phyloP scores from a whole-genome alignment of 352 stramenopile genomes.

The Globisporangium splendens region DNA sequence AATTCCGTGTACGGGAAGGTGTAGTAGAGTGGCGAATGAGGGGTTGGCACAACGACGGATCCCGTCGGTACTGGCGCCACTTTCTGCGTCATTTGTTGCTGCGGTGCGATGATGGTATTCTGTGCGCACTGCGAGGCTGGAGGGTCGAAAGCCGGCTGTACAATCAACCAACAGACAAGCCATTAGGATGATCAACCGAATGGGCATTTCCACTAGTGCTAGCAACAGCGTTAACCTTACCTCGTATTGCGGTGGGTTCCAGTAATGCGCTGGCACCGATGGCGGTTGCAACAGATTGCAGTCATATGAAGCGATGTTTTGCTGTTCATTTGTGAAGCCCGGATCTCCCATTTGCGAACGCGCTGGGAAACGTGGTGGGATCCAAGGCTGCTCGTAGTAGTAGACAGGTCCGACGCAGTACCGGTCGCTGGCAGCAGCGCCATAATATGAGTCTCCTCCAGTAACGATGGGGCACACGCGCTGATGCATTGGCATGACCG shows the following conservation, averaged over 20 bases:
- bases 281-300: background rate
- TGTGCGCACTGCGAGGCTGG: background rate
- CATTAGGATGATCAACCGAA: background rate
- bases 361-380: background rate
- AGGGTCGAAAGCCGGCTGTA: constrained; percentile 4
- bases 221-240: constrained; percentile 1
- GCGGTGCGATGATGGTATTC: background rate
- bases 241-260: constrained; percentile 7
- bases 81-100: constrained; percentile 10
- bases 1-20: constrained; percentile 3
- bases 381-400: constrained; percentile 12
- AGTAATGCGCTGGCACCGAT: constrained; percentile 2
- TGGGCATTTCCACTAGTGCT: background rate
- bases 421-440: background rate
- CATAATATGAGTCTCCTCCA: constrained; percentile 7
- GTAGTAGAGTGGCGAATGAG: constrained; percentile 11
- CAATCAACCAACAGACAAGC: background rate
- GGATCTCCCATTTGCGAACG: background rate
- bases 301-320: background rate
- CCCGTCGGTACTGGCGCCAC: constrained; percentile 8
- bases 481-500: background rate
- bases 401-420: constrained; percentile 4
- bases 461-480: constrained; percentile 10
- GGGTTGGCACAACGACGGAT: constrained; percentile 9
- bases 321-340: background rate